Conservation (phyloP, 768 basidiomycete genomes). For the Sarcodon aspratus region DNA sequence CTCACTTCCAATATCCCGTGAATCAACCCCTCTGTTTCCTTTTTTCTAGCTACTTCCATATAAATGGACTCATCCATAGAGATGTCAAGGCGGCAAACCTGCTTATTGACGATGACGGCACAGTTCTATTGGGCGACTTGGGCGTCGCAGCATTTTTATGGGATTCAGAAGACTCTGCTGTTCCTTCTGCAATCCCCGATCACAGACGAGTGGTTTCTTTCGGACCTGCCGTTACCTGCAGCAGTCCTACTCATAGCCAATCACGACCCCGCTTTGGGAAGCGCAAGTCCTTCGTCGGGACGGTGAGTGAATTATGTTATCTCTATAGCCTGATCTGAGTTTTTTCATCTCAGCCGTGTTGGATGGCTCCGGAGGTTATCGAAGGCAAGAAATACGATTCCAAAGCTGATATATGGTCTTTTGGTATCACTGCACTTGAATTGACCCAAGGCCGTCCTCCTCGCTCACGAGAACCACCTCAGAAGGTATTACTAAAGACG, state of each 20-base stretch:
- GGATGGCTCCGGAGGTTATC: constrained; percentile 96
- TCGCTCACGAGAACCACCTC: constrained; percentile 63
- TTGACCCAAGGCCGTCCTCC: constrained; percentile 82
- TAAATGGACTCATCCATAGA: constrained; percentile 85
- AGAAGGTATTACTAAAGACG: constrained; percentile 68
- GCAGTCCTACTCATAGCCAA: constrained; percentile 2
- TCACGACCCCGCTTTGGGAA: constrained; percentile 41
- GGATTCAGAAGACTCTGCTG: constrained; percentile 40
- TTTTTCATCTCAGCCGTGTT: constrained; percentile 53
- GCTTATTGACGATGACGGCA: constrained; percentile 83
- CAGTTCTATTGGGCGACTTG: constrained; percentile 84
- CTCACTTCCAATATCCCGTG: constrained; percentile 5
- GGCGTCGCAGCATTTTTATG: constrained; percentile 82
- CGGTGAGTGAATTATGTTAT: constrained; percentile 32
- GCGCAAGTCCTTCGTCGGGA: constrained; percentile 88
- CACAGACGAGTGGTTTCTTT: constrained; percentile 7
- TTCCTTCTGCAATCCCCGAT: background rate
- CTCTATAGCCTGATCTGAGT: background rate
- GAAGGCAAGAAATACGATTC: constrained; percentile 76
- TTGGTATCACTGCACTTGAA: constrained; percentile 92
- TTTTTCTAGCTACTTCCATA: constrained; percentile 61
- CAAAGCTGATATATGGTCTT: constrained; percentile 91
- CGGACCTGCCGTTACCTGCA: constrained; percentile 6
- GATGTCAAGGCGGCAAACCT: constrained; percentile 93
- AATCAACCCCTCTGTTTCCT: background rate